Base-by-base conservation (phyloP, 2,329 filamentous ascomycete species). In the Grosmannia clavigera region DNA sequence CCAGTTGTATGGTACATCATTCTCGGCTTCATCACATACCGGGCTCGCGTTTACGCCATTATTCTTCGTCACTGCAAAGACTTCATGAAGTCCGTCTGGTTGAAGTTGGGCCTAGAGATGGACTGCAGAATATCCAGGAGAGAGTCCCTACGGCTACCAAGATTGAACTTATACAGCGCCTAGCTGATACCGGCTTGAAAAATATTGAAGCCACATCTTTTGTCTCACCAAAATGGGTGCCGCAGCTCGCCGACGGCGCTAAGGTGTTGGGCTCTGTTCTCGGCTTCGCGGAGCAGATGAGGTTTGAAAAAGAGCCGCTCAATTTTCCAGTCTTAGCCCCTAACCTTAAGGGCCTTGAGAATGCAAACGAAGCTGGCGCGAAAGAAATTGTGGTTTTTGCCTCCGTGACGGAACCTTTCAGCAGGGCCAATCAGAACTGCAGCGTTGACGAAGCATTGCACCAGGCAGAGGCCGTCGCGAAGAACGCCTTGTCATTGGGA, bases 81-180 rank as follows among this genome's bases (percentile, higher is more conserved):
- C 11, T 22, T 27, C 48, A 22, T 14, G 48, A 51, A 12, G 51
- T 53, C 14, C 51, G 51, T 16, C 84, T 94, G 38, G 85, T 92
- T 62, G 90, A 94, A 74, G 90, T 94, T 64, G 88, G 88, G 10
- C 88, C 90, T 43, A 80, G 90, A 65, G 90, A 94, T 75, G 90
- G 90, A 22, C 74, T 94, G 58, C 90, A 95, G 70, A 94, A 92
- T 68, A 88, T 92, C 75, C 88, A 87, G 73, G 81, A 77, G 64
- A 78, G 77, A 29, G 86, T 94, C 64, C 77, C 88, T 0, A 75
- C 89, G 6, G 76, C 79, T 7, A 90, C 84, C 1, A 94, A 94
- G 72, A 80, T 92, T 60, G 82, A 91, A 64, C 72, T 94, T 57
- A 87, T 94, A 43, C 78, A 85, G 65, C 76, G 81, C 60, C 74